Evolutionary conservation across 2,329 filamentous ascomycete genomes (phyloP).

Genomic region (Plectosphaerella cucumerina): DNA sequence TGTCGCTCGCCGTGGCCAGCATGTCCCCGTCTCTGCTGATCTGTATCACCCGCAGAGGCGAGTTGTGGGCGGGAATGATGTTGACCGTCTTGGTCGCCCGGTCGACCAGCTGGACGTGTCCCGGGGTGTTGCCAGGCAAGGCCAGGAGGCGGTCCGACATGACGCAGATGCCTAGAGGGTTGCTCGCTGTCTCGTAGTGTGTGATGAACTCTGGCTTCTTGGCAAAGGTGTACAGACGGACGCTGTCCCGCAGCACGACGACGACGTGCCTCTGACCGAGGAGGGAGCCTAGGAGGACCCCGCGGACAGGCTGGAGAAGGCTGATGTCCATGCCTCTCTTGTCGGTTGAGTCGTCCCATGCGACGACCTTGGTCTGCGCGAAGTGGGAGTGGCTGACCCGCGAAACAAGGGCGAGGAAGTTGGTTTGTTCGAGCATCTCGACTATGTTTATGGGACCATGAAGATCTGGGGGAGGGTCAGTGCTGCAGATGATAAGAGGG

Average conservation of each 20-base stretch:
- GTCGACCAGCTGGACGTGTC: constrained; percentile 87
- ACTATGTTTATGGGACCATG: constrained; percentile 78
- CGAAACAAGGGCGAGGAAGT: constrained; percentile 85
- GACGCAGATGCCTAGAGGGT: constrained; percentile 75
- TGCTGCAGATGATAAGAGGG: neutral
- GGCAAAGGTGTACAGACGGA: constrained; percentile 76
- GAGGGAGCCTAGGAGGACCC: constrained; percentile 58
- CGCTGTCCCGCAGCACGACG: constrained; percentile 75
- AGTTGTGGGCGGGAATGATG: constrained; percentile 88
- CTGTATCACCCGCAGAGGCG: constrained; percentile 71
- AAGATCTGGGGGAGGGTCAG: constrained; percentile 51
- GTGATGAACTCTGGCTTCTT: constrained; percentile 66
- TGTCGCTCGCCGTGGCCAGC: constrained; percentile 86
- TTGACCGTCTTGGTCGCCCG: constrained; percentile 75
- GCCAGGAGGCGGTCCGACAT: constrained; percentile 70
- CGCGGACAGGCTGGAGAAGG: constrained; percentile 74
- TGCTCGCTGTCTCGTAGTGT: constrained; percentile 81
- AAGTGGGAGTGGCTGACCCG: constrained; percentile 84
- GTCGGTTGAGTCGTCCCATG: constrained; percentile 86
- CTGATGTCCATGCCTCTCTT: constrained; percentile 73
- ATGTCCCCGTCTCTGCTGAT: constrained; percentile 77
- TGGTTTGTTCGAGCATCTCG: constrained; percentile 82
- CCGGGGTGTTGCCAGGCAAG: constrained; percentile 81
- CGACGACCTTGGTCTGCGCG: constrained; percentile 81
- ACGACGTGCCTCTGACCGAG: constrained; percentile 73